A percentile compares a stretch with the other conserved stretches of the same genome.
Conservation (phyloP, 495 filamentous ascomycete species). For the Penicillium odoratum region DNA sequence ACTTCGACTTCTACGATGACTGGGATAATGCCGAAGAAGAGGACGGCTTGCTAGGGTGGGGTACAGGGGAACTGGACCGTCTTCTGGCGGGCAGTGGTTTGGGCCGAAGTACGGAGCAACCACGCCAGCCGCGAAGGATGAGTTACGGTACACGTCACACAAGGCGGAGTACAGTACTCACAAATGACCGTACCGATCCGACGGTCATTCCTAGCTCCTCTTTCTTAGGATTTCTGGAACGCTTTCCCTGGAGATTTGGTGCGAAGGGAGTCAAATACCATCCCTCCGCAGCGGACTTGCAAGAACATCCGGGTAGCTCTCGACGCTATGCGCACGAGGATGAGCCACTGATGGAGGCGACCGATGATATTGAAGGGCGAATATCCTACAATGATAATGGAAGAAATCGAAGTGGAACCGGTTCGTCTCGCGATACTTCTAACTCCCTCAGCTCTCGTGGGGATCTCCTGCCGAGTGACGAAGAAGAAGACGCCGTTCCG, state of each 20-base stretch:
- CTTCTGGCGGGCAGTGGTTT: constrained; percentile 75
- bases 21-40: constrained; percentile 77
- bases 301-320: constrained; percentile 73
- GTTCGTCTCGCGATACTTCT: constrained; percentile 76
- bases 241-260: constrained; percentile 83
- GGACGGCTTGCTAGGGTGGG: constrained; percentile 68
- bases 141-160: constrained; percentile 75
- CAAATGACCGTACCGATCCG: constrained; percentile 68
- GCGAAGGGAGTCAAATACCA: constrained; percentile 79
- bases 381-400: constrained; percentile 40
- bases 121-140: constrained; percentile 76
- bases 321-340: constrained; percentile 55
- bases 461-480: constrained; percentile 91
- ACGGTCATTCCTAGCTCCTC: constrained; percentile 89
- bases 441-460: constrained; percentile 91
- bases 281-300: constrained; percentile 86
- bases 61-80: constrained; percentile 84
- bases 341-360: constrained; percentile 70
- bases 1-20: constrained; percentile 98
- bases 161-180: constrained; percentile 61
- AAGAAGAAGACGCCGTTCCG: constrained; percentile 88
- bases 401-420: constrained; percentile 75
- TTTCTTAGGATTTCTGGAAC: constrained; percentile 79
- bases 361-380: constrained; percentile 45
- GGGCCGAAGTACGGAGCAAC: constrained; percentile 58